Evolutionary conservation across 495 filamentous ascomycete species (phyloP).

Genomic region (Hypoxylon intermedium): DNA sequence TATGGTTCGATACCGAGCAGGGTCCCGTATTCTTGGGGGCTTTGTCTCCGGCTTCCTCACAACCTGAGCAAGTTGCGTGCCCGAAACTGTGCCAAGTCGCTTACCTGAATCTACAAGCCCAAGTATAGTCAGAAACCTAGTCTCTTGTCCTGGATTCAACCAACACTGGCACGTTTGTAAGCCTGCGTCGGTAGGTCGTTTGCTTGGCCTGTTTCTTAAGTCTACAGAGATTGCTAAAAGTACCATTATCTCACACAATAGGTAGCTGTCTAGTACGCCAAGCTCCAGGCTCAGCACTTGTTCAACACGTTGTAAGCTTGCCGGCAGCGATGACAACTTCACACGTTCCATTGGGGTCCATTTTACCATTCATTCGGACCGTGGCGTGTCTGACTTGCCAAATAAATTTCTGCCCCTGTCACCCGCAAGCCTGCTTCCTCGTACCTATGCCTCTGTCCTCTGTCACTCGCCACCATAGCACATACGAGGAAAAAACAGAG

Average conservation of each 20-base stretch:
- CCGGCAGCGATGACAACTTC: background rate
- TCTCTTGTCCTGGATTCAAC: background rate
- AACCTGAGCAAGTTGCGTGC: background rate
- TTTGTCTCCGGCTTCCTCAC: slow-evolving; percentile 10
- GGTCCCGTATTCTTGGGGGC: background rate
- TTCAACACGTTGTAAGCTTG: background rate
- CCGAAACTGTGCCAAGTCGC: slow-evolving; percentile 2
- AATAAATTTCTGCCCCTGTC: background rate
- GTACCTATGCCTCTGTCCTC: background rate
- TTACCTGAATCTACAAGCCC: slow-evolving; percentile 3
- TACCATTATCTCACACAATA: slow-evolving; percentile 4
- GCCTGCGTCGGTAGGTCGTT: background rate
- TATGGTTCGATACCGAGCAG: background rate
- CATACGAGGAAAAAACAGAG: background rate
- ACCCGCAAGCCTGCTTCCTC: background rate
- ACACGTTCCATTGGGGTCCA: slow-evolving; percentile 5
- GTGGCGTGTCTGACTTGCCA: slow-evolving; percentile 5
- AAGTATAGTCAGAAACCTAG: slow-evolving; percentile 9
- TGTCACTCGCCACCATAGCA: slow-evolving; percentile 1
- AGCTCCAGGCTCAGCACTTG: background rate
- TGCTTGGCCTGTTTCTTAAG: background rate
- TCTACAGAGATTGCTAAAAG: background rate
- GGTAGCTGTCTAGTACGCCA: background rate
- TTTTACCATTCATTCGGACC: slow-evolving; percentile 7
- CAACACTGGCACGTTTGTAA: background rate